Evolutionary conservation across 352 stramenopile species (phyloP).

Genomic region (Globisporangium middletonii): DNA sequence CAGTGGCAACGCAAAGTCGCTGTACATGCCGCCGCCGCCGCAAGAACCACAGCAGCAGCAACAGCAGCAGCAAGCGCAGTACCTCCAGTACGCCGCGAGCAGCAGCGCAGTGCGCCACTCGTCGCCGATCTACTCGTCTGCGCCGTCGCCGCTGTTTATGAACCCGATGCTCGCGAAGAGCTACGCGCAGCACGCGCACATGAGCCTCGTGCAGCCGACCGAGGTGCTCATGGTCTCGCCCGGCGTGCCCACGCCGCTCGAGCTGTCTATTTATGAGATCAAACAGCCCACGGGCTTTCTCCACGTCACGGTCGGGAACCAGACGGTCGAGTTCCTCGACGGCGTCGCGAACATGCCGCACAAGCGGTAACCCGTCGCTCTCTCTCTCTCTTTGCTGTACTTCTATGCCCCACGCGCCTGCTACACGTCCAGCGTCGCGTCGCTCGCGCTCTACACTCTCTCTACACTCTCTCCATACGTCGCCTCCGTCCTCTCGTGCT

Average conservation of each 20-base stretch:
- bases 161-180: constrained; percentile 60
- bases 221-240: constrained; percentile 66
- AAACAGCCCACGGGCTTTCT: constrained; percentile 79
- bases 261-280: constrained; percentile 82
- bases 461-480: neutral
- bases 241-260: constrained; percentile 60
- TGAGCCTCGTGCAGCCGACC: constrained; percentile 23
- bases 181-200: constrained; percentile 36
- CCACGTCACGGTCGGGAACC: constrained; percentile 74
- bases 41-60: constrained; percentile 7
- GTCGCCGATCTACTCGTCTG: constrained; percentile 11
- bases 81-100: constrained; percentile 9
- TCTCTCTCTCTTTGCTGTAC: neutral
- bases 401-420: neutral
- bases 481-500: neutral
- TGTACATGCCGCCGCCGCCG: constrained; percentile 21
- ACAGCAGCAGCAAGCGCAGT: constrained; percentile 3
- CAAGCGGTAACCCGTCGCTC: constrained; percentile 45
- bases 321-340: constrained; percentile 80
- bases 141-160: constrained; percentile 37
- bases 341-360: constrained; percentile 79
- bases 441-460: neutral
- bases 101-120: constrained; percentile 11
- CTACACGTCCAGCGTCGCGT: neutral
- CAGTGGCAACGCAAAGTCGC: constrained; percentile 15